Base-by-base conservation (phyloP, 1,284 basidiomycete genomes). In the Ganoderma lingzhi region DNA sequence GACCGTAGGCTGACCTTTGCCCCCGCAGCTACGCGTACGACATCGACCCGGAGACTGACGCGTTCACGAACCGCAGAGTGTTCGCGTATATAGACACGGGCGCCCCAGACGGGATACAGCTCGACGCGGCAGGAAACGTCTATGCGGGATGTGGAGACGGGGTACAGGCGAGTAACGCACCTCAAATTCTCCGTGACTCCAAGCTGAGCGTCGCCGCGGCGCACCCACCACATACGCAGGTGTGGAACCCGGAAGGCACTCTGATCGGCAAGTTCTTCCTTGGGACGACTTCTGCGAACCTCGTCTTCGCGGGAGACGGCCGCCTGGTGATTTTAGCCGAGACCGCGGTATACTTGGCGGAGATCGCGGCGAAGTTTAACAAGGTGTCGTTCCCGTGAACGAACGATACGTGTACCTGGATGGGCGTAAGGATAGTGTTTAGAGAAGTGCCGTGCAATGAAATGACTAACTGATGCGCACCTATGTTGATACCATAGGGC, bases 211-310 rank as follows among this genome's bases (percentile, higher is more conserved):
- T n/a, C n/a, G n/a, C n/a, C n/a, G n/a, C n/a, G n/a, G n/a, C n/a
- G n/a, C n/a, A n/a, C n/a, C n/a, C n/a, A n/a, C n/a, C n/a, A n/a
- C n/a, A n/a, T n/a, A n/a, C 61, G 14, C 74, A 90, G 81, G 90
- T 94, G 2, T 94, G 89, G 87, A 87, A 88, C 75, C 75, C 85
- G 0, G 75, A 84, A 19, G 93, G 93, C 2, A 85, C 83, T 2
- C 82, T 94, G 2, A 80, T 95, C 12, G 93, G 93, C 55, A 95
- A 94, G 79, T 90, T 94, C 77, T 93, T 90, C 81, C 70, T 90
- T 0, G 89, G 88, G 19, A 82, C 79, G 3, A 83, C 83, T 0
- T 84, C 86, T 3, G 86, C 92, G 35, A 92, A 94, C 77, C 82
- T 91, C 81, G 85, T 88, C 14, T 94, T 94, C 76, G 90, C 90